Percentiles rank a stretch among this genome's conserved stretches.
Conservation (phyloP, 345 rosid species). For the Nasturtium officinale region DNA sequence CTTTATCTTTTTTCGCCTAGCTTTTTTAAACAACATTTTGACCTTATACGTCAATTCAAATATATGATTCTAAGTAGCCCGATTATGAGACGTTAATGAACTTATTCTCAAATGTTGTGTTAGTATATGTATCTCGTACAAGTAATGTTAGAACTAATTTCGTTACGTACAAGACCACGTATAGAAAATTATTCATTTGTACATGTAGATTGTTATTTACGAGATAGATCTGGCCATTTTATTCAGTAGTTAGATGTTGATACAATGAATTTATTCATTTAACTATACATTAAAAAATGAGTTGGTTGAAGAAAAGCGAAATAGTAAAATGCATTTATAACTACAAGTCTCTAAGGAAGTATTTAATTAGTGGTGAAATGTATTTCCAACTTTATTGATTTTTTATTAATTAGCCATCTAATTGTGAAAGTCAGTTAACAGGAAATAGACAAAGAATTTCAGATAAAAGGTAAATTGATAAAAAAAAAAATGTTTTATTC, state of each 20-base stretch:
- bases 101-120: not conserved
- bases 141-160: not conserved
- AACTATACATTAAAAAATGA: not conserved
- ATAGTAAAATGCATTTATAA: not conserved
- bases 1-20: not conserved
- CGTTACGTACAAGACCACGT: not conserved
- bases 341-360: not conserved
- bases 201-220: not conserved
- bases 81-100: not conserved
- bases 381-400: not conserved
- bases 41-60: not conserved
- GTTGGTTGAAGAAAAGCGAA: not conserved
- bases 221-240: not conserved
- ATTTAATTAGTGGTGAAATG: not conserved
- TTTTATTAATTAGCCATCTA: not conserved
- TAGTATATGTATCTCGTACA: not conserved
- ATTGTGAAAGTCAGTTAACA: not conserved
- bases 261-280: slow-evolving; percentile 14
- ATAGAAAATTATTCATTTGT: not conserved
- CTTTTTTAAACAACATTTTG: not conserved
- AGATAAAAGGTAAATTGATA: not conserved
- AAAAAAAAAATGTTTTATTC: not conserved
- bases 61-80: not conserved
- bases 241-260: not conserved
- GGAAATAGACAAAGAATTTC: not conserved